Evolutionary conservation across 164 flowering plant species (phyloP).

Genomic region (Sedum album): DNA sequence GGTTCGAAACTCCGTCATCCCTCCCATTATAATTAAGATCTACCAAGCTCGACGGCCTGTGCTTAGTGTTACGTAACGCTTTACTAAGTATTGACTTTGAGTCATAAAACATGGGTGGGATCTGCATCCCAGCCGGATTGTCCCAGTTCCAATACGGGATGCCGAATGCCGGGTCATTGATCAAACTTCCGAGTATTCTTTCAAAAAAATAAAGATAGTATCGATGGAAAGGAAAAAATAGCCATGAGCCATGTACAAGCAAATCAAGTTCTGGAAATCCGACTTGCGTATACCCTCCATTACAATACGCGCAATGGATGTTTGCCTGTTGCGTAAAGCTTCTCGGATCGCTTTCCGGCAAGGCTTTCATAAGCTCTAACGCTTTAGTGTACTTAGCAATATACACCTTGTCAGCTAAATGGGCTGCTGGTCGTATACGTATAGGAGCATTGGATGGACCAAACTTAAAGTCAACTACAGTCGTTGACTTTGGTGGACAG

Average conservation of each 20-base stretch:
- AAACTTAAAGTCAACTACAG: constrained; percentile 36
- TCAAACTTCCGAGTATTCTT: constrained; percentile 44
- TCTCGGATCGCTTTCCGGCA: constrained; percentile 43
- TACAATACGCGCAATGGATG: constrained; percentile 68
- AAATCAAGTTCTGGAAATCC: constrained; percentile 37
- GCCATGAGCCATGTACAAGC: constrained; percentile 57
- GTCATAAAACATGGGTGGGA: constrained; percentile 34
- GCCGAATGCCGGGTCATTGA: constrained; percentile 49
- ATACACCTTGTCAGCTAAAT: constrained; percentile 29
- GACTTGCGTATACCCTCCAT: constrained; percentile 39
- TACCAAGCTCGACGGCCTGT: constrained; percentile 32
- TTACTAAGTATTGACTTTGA: constrained; percentile 31
- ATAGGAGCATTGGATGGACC: constrained; percentile 20
- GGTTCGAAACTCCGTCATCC: constrained; percentile 12
- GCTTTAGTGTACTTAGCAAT: constrained; percentile 44
- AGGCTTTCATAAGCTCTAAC: constrained; percentile 36
- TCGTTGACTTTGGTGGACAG: constrained; percentile 45
- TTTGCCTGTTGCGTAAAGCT: constrained; percentile 52
- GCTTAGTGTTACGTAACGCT: constrained; percentile 18
- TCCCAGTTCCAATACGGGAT: constrained; percentile 74
- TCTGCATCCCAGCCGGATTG: constrained; percentile 43
- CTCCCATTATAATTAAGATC: constrained; percentile 33
- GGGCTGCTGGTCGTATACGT: constrained; percentile 51
- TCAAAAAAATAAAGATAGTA: constrained; percentile 44
- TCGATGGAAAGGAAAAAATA: constrained; percentile 56